Evolutionary conservation across 2,329 filamentous ascomycete species (phyloP).

Genomic region (Penicillium sp.): DNA sequence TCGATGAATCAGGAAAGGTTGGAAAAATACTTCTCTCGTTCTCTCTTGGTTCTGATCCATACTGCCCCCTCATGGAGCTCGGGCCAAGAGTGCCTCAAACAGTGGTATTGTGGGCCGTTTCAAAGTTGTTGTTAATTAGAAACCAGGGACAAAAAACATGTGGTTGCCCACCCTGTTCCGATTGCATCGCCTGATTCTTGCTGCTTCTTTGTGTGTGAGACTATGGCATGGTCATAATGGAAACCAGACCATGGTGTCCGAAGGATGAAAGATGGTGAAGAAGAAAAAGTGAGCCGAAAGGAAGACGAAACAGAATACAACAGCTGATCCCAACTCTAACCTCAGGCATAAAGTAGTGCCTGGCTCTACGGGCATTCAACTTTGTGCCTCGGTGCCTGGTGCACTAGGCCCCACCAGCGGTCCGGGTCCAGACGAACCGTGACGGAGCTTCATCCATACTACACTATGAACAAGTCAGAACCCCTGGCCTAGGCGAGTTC

Average conservation of each 20-base stretch:
- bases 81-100: slow-evolving; percentile 14
- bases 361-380: background rate
- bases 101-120: slow-evolving; percentile 17
- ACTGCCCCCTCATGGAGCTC: slow-evolving; percentile 1
- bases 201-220: background rate
- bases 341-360: background rate
- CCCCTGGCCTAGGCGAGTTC: background rate
- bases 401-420: background rate
- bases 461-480: background rate
- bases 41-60: background rate
- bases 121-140: slow-evolving; percentile 21
- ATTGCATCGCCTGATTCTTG: background rate
- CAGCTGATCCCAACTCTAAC: background rate
- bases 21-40: no score
- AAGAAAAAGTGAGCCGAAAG: background rate
- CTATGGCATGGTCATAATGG: background rate
- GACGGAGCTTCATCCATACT: background rate
- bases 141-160: slow-evolving; percentile 11
- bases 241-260: no score
- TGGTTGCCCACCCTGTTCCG: slow-evolving; percentile 4
- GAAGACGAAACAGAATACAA: background rate
- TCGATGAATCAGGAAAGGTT: background rate
- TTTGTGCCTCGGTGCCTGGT: background rate
- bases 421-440: background rate
- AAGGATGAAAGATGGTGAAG: background rate